Conservation (phyloP, 768 basidiomycete genomes). For the Strobilomyces confusus region DNA sequence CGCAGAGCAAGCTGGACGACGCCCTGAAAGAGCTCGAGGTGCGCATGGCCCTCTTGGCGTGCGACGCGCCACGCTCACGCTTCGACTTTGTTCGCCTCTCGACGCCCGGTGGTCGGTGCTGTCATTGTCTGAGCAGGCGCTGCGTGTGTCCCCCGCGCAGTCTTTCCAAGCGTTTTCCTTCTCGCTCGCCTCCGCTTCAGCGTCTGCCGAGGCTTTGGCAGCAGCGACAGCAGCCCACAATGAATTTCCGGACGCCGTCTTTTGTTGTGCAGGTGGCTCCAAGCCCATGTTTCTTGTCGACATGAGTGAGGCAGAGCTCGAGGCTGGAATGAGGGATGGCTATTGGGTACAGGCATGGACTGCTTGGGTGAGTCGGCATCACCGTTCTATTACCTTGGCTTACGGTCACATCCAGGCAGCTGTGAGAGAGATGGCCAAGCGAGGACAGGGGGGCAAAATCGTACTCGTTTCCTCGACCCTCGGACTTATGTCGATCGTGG, state of each 20-base stretch:
- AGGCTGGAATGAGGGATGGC: conserved; percentile 34
- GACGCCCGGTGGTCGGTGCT: neutral
- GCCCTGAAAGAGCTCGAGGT: conserved; percentile 69
- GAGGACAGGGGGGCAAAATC: conserved; percentile 62
- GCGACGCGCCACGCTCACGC: neutral
- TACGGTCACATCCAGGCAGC: conserved; percentile 46
- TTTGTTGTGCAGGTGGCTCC: conserved; percentile 74
- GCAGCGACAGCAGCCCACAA: conserved; percentile 55
- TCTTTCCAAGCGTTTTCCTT: conserved; percentile 63
- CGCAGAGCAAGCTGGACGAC: conserved; percentile 55
- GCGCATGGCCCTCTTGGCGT: conserved; percentile 11
- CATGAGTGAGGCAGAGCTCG: conserved; percentile 54
- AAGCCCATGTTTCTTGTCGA: conserved; percentile 76
- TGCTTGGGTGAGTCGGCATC: conserved; percentile 33
- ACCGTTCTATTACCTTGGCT: neutral
- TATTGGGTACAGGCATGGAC: conserved; percentile 47
- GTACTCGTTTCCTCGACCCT: conserved; percentile 73
- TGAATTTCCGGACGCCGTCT: conserved; percentile 67
- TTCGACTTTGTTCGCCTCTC: neutral
- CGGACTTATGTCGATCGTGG: conserved; percentile 71
- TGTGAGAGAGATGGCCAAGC: conserved; percentile 57
- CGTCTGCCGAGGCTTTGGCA: conserved; percentile 59
- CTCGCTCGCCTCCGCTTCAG: conserved; percentile 49
- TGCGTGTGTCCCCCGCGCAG: conserved; percentile 54
- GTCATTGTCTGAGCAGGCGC: conserved; percentile 35